Conservation (phyloP, 2,329 filamentous ascomycete genomes). For the Capronia coronata region DNA sequence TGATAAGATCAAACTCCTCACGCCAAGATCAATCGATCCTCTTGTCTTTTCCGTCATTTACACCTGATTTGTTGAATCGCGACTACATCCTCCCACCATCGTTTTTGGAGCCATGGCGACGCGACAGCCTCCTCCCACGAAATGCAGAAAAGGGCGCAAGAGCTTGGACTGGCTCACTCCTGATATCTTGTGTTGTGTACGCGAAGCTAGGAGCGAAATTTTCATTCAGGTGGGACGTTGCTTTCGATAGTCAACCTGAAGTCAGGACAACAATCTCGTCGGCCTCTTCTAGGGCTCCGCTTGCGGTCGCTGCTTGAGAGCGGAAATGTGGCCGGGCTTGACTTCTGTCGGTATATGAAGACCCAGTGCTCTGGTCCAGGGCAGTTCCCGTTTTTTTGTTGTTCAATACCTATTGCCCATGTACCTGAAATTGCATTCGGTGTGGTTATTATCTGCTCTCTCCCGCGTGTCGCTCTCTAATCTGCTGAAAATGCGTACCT, state of each 20-base stretch:
- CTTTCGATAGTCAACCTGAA: background rate
- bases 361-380: background rate
- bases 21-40: conserved; percentile 7
- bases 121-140: background rate
- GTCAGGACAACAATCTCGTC: too few species aligned
- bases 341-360: background rate
- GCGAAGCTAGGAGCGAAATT: background rate
- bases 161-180: too few species aligned
- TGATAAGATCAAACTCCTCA: conserved; percentile 25
- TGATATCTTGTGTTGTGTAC: too few species aligned
- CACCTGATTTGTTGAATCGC: conserved; percentile 1
- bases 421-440: background rate
- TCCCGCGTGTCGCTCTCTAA: background rate
- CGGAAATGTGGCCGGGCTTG: background rate
- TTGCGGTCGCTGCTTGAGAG: background rate
- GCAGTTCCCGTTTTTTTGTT: background rate
- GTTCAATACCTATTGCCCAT: background rate
- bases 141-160: background rate
- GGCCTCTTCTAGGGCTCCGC: background rate
- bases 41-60: background rate
- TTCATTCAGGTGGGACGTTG: background rate
- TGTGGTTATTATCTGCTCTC: background rate
- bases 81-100: background rate
- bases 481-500: conserved; percentile 15
- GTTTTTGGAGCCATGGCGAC: background rate